Base-by-base conservation (phyloP, 1,139 yeast species). In the Suhomyces bribrorum region DNA sequence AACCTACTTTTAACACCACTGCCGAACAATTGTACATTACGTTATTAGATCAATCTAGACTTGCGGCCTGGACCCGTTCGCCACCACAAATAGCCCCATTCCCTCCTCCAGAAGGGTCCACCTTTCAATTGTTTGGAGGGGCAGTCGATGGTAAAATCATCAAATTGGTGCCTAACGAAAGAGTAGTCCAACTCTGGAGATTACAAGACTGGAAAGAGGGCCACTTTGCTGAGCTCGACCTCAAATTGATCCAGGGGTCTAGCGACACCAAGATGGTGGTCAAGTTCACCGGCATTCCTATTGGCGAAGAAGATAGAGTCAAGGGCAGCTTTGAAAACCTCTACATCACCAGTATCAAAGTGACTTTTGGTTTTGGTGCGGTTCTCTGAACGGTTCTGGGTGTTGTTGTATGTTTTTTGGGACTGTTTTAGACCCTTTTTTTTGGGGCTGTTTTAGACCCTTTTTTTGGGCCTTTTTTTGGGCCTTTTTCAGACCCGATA, bases 221-320 rank as follows among this genome's bases (percentile, higher is more conserved):
- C 18, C 95, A 87, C 59, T 83, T 58, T 58, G 95, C 97, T 3
- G 73, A 70, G 15, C 67, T 92, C 51, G 75, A 71, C 28, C 75
- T 90, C 50, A 73, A 67, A 30, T 76, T 94, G 46, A 78, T 77
- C 39, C 88, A 87, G 59, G 94, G 94, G 16, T 73, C 79, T 13
- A 79, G 85, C 31, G 97, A 90, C 54, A 92, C 98, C 12, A 79
- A 75, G 41, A 71, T 90, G 69, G 79, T 83, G 43, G 92, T 89
- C 26, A 72, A 75, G 41, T 87, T 92, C 79, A 70, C 79, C 15
- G 97, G 97, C n/a, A 83, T 92, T 35, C 98, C 98, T 14, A 73
- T 92, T 32, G 98, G 97, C n/a, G 94, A 94, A 58, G 97, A 92
- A 61, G 98, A 92, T 41, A 73, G 85, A 41, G 96, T 87, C 29